Evolutionary conservation across 768 basidiomycete species (phyloP), one percentile per base, ranked within the genome.

Genomic region (Phallus indusiatus): DNA sequence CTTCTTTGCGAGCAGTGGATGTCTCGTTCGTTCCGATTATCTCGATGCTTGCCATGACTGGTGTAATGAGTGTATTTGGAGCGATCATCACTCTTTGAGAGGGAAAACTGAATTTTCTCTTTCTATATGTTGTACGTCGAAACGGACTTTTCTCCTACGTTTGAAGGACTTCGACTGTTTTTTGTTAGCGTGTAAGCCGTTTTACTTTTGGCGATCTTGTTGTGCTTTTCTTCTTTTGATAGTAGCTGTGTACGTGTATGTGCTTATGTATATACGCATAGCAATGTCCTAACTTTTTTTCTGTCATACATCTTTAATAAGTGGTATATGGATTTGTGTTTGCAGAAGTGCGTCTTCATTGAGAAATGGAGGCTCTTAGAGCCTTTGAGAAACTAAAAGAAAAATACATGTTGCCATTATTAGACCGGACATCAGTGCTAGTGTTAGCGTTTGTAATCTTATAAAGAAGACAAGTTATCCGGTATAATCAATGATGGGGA

Each of bases 371-470:
- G 9, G 4, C 42, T 42, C 42, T n/a, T 42, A 42, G 12, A 42
- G 14, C 12, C 42, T 42, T 42, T 42, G 42, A n/a, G 42, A 42
- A 42, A 42, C 50, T 51, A 34, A 14, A 36, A 59, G 57, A 34
- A 59, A 36, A 11, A 59, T 59, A 42, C 57, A 59, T 10, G 57
- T 59, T 16, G 47, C 50, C 14, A 59, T 20, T 24, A 59, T 42
- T 12, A 59, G 22, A 5, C 18, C 24, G 8, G 57, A 36, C 17
- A 21, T n/a, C 21, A 59, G 18, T 34, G 57, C 57, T 24, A 59
- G n/a, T 42, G 57, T 51, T 18, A 53, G 9, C 2, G 57, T 53
- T 22, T 59, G 57, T 14, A 50, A 50, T 17, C 57, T 59, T 18
- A 20, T n/a, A 34, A 24, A 33, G 33, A 46, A 9, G 7, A 53